Evolutionary conservation across 2,329 filamentous ascomycete genomes (phyloP), one percentile per base, ranked within the genome.

Genomic region (Whalleya microplaca): DNA sequence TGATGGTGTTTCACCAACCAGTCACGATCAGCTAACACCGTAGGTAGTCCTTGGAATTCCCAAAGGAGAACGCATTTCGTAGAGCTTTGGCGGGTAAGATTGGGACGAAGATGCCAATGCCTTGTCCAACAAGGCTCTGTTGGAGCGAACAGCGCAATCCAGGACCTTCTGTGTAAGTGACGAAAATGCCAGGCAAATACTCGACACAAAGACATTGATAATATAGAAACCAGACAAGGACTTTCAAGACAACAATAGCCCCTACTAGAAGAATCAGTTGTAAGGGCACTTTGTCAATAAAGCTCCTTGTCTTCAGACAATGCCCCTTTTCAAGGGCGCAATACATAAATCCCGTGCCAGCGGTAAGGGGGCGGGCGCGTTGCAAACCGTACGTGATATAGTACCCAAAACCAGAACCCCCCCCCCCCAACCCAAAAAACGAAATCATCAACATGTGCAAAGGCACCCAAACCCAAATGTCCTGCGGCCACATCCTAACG

Each of bases 401-500:
- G 8, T 23, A 41, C 27, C 16, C 37, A 14, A 18, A 49, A 7
- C n/a, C 23, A 52, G 51, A 27, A 44, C 40, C 12, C n/a, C n/a
- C n/a, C n/a, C n/a, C n/a, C n/a, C n/a, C n/a, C n/a, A n/a, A n/a
- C n/a, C n/a, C n/a, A n/a, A n/a, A n/a, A n/a, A n/a, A n/a, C n/a
- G n/a, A 59, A 23, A 1, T 27, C 23, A 27, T 27, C 23, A 27
- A 27, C 9, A 72, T 72, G 69, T 70, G 68, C 23, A 44, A 29
- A 18, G 65, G 58, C 14, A 66, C 50, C 6, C 55, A 63, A 46
- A 62, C 59, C 6, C 51, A 64, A 29, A 65, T 67, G 64, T 47
- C 61, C 45, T 71, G 69, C 54, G 66, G 66, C 16, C 69, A 71
- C 48, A 19, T 46, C 21, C 57, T 70, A 12, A 52, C 51, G 20